Evolutionary conservation across 2,329 filamentous ascomycete species (phyloP).

Genomic region (Alternaria burnsii): DNA sequence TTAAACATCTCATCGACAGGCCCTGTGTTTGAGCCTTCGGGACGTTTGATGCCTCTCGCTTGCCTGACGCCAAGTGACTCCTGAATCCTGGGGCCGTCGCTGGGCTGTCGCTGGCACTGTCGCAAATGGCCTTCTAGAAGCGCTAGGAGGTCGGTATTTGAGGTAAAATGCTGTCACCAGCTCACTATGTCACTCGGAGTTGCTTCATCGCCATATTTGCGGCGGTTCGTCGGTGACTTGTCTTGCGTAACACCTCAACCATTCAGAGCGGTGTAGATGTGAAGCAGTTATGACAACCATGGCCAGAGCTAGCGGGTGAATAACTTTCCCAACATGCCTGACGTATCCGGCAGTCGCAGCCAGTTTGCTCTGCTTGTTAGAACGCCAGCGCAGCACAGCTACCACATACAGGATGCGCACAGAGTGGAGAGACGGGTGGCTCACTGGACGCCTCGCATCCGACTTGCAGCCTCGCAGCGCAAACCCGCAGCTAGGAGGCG

Average conservation of each 20-base stretch:
- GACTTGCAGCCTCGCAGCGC: conserved; percentile 26
- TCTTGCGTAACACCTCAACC: conserved; percentile 25
- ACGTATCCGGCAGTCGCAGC: conserved; percentile 1
- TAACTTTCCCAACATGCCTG: background rate
- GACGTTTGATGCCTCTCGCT: conserved; percentile 34
- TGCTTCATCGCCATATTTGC: conserved; percentile 7
- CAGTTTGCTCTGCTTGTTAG: conserved; percentile 21
- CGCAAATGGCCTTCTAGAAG: conserved; percentile 21
- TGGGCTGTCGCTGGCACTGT: conserved; percentile 11
- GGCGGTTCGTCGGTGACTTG: conserved; percentile 16
- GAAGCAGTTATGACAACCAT: conserved; percentile 14
- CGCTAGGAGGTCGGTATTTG: conserved; percentile 5
- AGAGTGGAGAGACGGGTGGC: conserved; percentile 19
- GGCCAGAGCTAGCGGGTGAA: background rate
- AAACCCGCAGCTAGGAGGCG: conserved; percentile 23
- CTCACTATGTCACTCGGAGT: conserved; percentile 2
- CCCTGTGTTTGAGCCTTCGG: conserved; percentile 31
- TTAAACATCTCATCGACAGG: conserved; percentile 32
- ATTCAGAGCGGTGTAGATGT: conserved; percentile 34
- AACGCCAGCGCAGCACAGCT: conserved; percentile 38
- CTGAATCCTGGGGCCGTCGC: conserved; percentile 22
- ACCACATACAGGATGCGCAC: conserved; percentile 24
- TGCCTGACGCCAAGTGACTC: conserved; percentile 37
- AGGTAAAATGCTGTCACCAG: background rate
- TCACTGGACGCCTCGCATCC: conserved; percentile 23